A percentile compares a stretch with the other conserved stretches of the same genome.
phyloP scores from a whole-genome alignment of 1,139 yeast species.

The Sugiyamaella xylanicola region DNA sequence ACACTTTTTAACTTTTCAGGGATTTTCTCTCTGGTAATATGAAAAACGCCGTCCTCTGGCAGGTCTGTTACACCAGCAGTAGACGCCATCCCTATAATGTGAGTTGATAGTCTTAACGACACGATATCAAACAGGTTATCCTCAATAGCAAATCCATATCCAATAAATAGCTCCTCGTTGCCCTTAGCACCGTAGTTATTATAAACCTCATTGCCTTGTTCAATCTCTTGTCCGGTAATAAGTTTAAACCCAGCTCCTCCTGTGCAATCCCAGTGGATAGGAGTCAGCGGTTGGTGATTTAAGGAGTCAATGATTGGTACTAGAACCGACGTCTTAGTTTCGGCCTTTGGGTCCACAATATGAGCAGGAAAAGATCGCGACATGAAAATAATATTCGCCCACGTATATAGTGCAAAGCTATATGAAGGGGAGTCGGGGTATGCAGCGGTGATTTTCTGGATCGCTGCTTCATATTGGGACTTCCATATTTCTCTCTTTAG shows the following conservation, averaged over 20 bases:
- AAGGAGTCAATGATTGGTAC: conserved; percentile 77
- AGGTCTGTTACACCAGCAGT: conserved; percentile 13
- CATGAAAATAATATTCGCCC: conserved; percentile 72
- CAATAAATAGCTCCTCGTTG: conserved; percentile 66
- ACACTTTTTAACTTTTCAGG: conserved; percentile 29
- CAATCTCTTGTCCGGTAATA: conserved; percentile 32
- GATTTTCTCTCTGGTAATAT: conserved; percentile 26
- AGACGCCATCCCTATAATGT: conserved; percentile 1
- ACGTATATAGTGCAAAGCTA: conserved; percentile 53
- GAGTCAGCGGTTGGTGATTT: conserved; percentile 64
- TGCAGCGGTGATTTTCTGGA: conserved; percentile 15
- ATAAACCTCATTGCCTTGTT: conserved; percentile 54
- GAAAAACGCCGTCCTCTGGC: conserved; percentile 28
- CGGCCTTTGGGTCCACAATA: conserved; percentile 46
- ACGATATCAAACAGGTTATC: conserved; percentile 65
- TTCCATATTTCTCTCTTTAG: conserved; percentile 35
- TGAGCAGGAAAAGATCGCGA: conserved; percentile 75
- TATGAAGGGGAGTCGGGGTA: conserved; percentile 14
- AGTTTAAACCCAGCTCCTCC: conserved; percentile 37
- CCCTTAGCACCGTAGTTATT: conserved; percentile 89
- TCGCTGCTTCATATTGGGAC: conserved; percentile 36
- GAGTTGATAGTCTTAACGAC: conserved; percentile 46
- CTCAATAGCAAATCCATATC: conserved; percentile 68
- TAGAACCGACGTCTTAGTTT: conserved; percentile 57
- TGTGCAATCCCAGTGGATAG: conserved; percentile 63